Conservation (phyloP, 2,329 filamentous ascomycete genomes). For the Alternaria sp. region DNA sequence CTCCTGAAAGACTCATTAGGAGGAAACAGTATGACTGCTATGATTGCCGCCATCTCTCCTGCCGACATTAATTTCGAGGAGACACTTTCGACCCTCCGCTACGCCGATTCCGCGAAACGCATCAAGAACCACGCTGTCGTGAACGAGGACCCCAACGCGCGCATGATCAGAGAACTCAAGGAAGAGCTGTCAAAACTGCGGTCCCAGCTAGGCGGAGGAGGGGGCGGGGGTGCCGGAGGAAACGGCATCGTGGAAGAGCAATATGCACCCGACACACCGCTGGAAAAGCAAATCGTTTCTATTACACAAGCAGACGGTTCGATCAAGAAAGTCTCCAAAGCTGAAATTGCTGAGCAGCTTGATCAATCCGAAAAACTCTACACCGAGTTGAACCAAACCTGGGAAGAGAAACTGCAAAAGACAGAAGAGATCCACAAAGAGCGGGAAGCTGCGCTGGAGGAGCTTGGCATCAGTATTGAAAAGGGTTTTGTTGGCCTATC, state of each 20-base stretch:
- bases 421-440: slow-evolving; percentile 99
- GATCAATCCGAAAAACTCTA: slow-evolving; percentile 97
- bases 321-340: slow-evolving; percentile 95
- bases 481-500: slow-evolving; percentile 96
- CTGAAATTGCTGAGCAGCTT: slow-evolving; percentile 95
- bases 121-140: slow-evolving; percentile 99
- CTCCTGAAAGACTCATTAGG: slow-evolving; percentile 95
- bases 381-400: slow-evolving; percentile 95
- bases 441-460: slow-evolving; percentile 91
- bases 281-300: slow-evolving; percentile 96
- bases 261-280: slow-evolving; percentile 90
- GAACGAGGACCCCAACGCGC: slow-evolving; percentile 97
- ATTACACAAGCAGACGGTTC: slow-evolving; percentile 87
- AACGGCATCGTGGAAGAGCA: slow-evolving; percentile 69
- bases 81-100: slow-evolving; percentile 92
- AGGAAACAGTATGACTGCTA: slow-evolving; percentile 98
- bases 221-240: slow-evolving; percentile 41
- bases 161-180: slow-evolving; percentile 98
- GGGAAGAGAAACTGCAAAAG: slow-evolving; percentile 95
- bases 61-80: slow-evolving; percentile 99
- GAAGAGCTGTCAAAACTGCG: slow-evolving; percentile 89
- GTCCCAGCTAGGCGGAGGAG: slow-evolving; percentile 73
- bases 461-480: slow-evolving; percentile 97
- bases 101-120: slow-evolving; percentile 96
- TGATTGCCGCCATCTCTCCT: slow-evolving; percentile 98